phyloP scores from a whole-genome alignment of 306 rosid genomes.

The Sindora glabra region DNA sequence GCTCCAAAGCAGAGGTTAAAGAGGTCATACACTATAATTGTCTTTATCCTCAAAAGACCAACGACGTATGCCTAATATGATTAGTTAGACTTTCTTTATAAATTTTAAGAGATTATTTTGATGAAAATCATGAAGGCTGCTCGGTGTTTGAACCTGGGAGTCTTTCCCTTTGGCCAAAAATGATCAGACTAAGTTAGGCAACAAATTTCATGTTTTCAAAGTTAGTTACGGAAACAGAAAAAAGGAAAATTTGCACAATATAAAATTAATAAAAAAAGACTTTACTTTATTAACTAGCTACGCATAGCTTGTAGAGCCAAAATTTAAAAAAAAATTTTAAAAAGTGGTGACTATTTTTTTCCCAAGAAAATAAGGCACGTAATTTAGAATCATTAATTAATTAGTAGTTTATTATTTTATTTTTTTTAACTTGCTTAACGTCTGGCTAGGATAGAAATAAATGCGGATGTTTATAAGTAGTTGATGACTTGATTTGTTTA shows the following conservation, averaged over 20 bases:
- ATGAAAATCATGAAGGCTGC: neutral
- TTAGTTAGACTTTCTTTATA: neutral
- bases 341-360: neutral
- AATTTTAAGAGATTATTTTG: neutral
- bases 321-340: conserved; percentile 3
- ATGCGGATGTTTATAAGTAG: no score
- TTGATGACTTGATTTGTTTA: no score
- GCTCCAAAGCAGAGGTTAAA: neutral
- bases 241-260: neutral
- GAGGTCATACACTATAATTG: neutral
- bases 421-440: no score
- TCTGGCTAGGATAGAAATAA: no score
- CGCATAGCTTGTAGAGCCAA: neutral
- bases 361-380: neutral
- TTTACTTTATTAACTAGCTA: neutral
- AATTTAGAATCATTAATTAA: neutral
- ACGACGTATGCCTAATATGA: neutral
- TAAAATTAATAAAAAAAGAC: no score
- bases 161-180: no score
- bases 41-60: neutral
- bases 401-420: neutral
- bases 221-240: neutral
- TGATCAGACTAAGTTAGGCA: conserved; percentile 2
- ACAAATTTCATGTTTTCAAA: neutral
- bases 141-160: conserved; percentile 6